These are phyloP conservation scores for Ichthyophthirius multifiliis DNA, from an alignment of 169 alveolate genomes.

Conservation along the genomic window DNA sequence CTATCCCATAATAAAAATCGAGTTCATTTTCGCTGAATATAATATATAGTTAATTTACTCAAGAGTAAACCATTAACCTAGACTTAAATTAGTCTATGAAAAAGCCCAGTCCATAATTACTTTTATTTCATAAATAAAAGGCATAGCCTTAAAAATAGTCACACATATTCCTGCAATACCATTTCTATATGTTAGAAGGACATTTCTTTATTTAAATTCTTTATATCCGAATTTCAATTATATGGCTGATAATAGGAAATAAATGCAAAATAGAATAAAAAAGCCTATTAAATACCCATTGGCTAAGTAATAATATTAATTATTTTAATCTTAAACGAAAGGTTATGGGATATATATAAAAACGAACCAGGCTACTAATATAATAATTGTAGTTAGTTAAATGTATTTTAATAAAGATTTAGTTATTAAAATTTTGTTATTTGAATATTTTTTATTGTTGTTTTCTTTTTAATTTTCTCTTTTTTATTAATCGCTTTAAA, in stretches of 20 bases:
- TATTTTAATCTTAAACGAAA: neutral
- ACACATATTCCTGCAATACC: constrained; percentile 35
- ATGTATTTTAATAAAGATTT: neutral
- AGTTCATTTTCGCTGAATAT: constrained; percentile 31
- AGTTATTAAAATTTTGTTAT: neutral
- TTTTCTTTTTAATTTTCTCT: neutral
- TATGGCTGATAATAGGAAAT: constrained; percentile 59
- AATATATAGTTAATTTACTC: constrained; percentile 67
- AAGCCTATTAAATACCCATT: neutral
- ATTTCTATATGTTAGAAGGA: constrained; percentile 28
- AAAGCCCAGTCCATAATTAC: constrained; percentile 84
- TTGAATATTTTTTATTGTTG: neutral
- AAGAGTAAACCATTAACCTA: constrained; percentile 79
- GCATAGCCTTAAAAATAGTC: constrained; percentile 44
- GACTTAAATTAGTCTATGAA: constrained; percentile 77
- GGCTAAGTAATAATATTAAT: neutral
- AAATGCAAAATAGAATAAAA: constrained; percentile 47
- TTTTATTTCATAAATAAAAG: constrained; percentile 80
- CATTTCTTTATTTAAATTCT: constrained; percentile 53
- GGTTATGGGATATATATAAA: neutral
- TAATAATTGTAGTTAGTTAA: neutral
- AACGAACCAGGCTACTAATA: neutral
- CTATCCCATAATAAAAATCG: constrained; percentile 9
- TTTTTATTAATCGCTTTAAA: neutral
- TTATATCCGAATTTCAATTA: constrained; percentile 68